Evolutionary conservation across 2,329 filamentous ascomycete genomes (phyloP).

Genomic region (Xylaria polymorpha): DNA sequence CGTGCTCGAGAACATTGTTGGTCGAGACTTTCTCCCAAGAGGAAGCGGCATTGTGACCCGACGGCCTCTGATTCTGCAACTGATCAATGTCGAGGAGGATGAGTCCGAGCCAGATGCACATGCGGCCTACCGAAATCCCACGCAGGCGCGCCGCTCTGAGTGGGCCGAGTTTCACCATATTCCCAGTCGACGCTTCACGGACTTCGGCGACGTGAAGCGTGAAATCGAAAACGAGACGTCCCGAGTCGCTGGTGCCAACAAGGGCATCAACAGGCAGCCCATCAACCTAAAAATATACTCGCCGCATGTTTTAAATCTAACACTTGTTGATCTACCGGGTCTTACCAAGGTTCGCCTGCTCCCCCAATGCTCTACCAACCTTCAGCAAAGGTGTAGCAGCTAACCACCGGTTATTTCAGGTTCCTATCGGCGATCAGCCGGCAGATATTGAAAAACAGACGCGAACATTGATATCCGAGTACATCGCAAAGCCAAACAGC

Average conservation of each 20-base stretch:
- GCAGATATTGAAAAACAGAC: slow-evolving; percentile 99
- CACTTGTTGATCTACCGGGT: slow-evolving; percentile 93
- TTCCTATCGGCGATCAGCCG: slow-evolving; percentile 97
- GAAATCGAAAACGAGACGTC: slow-evolving; percentile 98
- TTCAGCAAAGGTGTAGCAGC: slow-evolving; percentile 18
- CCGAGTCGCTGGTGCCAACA: slow-evolving; percentile 92
- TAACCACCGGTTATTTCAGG: slow-evolving; percentile 59
- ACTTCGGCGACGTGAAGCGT: slow-evolving; percentile 92
- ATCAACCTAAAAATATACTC: slow-evolving; percentile 99
- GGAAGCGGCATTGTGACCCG: slow-evolving; percentile 97
- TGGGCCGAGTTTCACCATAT: slow-evolving; percentile 99
- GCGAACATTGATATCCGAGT: slow-evolving; percentile 94
- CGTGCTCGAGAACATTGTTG: slow-evolving; percentile 98
- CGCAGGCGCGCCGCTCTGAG: slow-evolving; percentile 72
- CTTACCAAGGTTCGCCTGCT: slow-evolving; percentile 81
- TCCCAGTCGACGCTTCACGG: slow-evolving; percentile 86
- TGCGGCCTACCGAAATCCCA: slow-evolving; percentile 81
- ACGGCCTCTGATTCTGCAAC: slow-evolving; percentile 92
- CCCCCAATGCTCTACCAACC: slow-evolving; percentile 1
- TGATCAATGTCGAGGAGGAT: slow-evolving; percentile 94
- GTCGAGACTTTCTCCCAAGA: slow-evolving; percentile 94
- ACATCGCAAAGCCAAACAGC: slow-evolving; percentile 98
- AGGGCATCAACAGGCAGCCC: slow-evolving; percentile 96
- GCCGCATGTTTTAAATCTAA: slow-evolving; percentile 94
- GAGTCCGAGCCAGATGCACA: slow-evolving; percentile 71